Percentiles rank a stretch among this genome's conserved stretches.
Conservation (phyloP, 345 rosid genomes). For the Melaleuca quinquenervia region DNA sequence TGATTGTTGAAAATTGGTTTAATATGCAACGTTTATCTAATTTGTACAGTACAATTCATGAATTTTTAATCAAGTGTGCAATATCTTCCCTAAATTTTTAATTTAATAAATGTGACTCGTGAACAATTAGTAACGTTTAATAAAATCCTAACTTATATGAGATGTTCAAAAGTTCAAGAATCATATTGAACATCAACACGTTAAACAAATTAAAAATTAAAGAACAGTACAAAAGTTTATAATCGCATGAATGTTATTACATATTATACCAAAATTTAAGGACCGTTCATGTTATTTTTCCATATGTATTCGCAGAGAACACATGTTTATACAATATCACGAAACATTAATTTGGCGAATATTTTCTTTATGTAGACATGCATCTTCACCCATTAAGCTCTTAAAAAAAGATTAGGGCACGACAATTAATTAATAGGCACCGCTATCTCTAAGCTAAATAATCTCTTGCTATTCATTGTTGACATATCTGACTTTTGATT, state of each 20-base stretch:
- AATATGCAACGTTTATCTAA: background rate
- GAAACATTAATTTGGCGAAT: no score
- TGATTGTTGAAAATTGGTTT: background rate
- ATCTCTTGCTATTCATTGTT: background rate
- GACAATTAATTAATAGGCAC: no score
- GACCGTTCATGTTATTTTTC: background rate
- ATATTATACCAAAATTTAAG: background rate
- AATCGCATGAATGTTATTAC: background rate
- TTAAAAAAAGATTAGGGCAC: background rate
- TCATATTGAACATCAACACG: no score
- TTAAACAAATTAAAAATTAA: background rate
- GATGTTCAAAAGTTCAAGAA: background rate
- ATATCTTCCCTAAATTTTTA: background rate
- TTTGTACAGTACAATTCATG: background rate
- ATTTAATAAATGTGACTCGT: rapidly evolving
- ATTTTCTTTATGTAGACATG: no score
- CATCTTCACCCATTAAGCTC: background rate
- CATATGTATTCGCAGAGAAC: background rate
- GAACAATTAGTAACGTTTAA: background rate
- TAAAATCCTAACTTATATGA: background rate
- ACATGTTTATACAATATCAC: background rate
- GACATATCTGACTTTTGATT: background rate
- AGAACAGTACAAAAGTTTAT: background rate
- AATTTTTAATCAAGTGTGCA: background rate
- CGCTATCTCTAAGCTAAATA: no score